Evolutionary conservation across 805 yeast genomes (phyloP), one percentile per base, ranked within the genome.

Genomic region (Spencermartinsiella europaea): DNA sequence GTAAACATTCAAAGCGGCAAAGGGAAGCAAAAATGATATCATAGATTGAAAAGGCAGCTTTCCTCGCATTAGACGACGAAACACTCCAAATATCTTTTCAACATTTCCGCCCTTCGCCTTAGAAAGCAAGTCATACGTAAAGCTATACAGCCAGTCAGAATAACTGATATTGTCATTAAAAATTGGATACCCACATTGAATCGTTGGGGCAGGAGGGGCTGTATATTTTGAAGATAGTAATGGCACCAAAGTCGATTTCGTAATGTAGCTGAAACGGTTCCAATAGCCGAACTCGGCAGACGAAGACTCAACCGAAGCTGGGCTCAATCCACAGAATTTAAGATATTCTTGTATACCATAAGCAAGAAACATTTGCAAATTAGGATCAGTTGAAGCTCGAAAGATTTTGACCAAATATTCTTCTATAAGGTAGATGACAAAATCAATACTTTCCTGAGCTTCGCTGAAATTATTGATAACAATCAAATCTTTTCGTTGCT

Each of bases 371-470:
- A 85, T 72, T 62, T 93, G 99, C 41, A 80, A 78, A 19, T 79
- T 76, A 0, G 98, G 96, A 59, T 89, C 89, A 28, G 83, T 85
- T 1, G 96, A 83, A 0, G 96, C 89, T 80, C 95, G 83, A 64
- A 89, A 90, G 1, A 88, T 79, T 28, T 86, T 88, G 5, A 90
- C 83, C n/a, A 93, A 71, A 48, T 79, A 72, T 45, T 76, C 74
- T 49, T 85, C 82, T 28, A 90, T 69, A 41, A 90, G 78, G 55
- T 74, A 72, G 2, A 77, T 68, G 27, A 88, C 70, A 57, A 91
- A 87, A 10, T 70, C 72, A 2, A 77, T 69, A n/a, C 77, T 76
- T 55, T 90, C 96, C 3, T 61, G 63, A 21, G 70, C 72, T 39
- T 79, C 80, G 28, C 70, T 76, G 58, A 91, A 80, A 57, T 85